phyloP scores from a whole-genome alignment of 345 rosid species.

The Syzygium oleosum region DNA sequence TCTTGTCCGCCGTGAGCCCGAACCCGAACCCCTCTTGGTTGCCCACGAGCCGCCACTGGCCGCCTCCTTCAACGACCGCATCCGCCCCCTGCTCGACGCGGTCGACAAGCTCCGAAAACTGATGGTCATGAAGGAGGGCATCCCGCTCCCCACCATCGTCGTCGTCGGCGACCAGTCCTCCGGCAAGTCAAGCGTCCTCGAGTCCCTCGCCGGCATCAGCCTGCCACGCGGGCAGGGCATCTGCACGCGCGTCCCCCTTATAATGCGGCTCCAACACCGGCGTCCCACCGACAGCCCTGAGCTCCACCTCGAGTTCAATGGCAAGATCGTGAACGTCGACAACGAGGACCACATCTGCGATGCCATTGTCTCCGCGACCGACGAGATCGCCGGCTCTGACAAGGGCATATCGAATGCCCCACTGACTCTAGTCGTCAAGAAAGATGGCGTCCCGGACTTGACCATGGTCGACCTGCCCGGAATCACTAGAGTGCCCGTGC shows the following conservation, averaged over 20 bases:
- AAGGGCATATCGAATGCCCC: constrained; percentile 35
- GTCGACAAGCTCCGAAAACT: constrained; percentile 32
- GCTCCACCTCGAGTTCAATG: constrained; percentile 22
- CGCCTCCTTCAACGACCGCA: constrained; percentile 29
- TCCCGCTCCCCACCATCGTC: constrained; percentile 44
- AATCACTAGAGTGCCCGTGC: constrained; percentile 42
- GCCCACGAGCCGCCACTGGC: neutral
- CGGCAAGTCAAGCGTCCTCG: constrained; percentile 26
- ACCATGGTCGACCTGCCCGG: constrained; percentile 57
- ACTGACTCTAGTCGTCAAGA: constrained; percentile 29
- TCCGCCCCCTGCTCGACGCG: constrained; percentile 39
- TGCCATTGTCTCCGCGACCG: constrained; percentile 23
- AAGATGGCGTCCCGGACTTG: constrained; percentile 31
- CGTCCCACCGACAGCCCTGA: constrained; percentile 2
- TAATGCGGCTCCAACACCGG: constrained; percentile 35
- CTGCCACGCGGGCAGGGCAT: constrained; percentile 29
- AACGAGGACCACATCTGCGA: constrained; percentile 18
- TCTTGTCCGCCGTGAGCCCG: neutral
- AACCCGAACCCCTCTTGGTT: neutral
- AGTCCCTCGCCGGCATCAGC: constrained; percentile 7
- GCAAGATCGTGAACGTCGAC: constrained; percentile 10
- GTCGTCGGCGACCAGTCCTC: constrained; percentile 49
- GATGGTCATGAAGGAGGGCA: constrained; percentile 33
- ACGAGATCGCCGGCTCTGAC: constrained; percentile 35
- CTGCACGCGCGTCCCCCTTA: constrained; percentile 42